These are phyloP conservation scores for Staphylotrichum tortipilum DNA, from an alignment of 495 filamentous ascomycete species.

Conservation along the genomic window DNA sequence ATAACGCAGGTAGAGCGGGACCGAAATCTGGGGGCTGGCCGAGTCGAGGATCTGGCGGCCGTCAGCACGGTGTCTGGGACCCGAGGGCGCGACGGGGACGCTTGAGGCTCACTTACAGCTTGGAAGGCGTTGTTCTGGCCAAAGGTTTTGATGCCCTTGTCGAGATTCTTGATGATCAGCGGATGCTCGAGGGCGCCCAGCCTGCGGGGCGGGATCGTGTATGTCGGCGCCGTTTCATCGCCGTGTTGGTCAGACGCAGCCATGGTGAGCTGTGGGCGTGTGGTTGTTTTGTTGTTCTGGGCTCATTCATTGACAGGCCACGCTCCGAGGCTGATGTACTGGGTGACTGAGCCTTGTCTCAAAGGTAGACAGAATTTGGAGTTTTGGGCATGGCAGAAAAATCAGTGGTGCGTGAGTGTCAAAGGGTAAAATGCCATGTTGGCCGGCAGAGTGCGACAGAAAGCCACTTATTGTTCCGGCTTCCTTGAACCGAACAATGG, in stretches of 20 bases:
- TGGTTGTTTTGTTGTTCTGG: neutral
- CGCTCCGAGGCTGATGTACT: too few relatives aligned
- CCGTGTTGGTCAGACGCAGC: neutral
- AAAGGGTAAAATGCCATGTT: too few relatives aligned
- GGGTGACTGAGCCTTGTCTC: too few relatives aligned
- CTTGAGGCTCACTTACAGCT: slow-evolving; percentile 42
- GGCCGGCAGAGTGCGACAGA: too few relatives aligned
- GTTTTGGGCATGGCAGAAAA: too few relatives aligned
- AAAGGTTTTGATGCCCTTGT: slow-evolving; percentile 72
- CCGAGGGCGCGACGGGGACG: too few relatives aligned
- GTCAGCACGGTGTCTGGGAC: too few relatives aligned
- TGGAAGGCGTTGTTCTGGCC: slow-evolving; percentile 56
- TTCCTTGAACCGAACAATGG: too few relatives aligned
- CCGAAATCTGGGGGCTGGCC: slow-evolving; percentile 28
- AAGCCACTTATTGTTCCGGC: too few relatives aligned
- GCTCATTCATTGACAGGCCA: too few relatives aligned
- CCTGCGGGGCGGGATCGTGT: slow-evolving; percentile 49
- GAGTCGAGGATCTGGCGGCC: slow-evolving; percentile 28
- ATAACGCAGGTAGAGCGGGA: slow-evolving; percentile 63
- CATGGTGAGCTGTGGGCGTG: slow-evolving; percentile 5
- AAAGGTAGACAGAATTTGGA: too few relatives aligned
- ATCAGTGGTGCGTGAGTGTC: too few relatives aligned
- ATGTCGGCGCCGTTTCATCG: slow-evolving; percentile 30
- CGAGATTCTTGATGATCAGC: slow-evolving; percentile 69
- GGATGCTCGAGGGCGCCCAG: slow-evolving; percentile 84